Base-by-base conservation (phyloP, 768 basidiomycete species). In the Leucogyrophana mollusca region DNA sequence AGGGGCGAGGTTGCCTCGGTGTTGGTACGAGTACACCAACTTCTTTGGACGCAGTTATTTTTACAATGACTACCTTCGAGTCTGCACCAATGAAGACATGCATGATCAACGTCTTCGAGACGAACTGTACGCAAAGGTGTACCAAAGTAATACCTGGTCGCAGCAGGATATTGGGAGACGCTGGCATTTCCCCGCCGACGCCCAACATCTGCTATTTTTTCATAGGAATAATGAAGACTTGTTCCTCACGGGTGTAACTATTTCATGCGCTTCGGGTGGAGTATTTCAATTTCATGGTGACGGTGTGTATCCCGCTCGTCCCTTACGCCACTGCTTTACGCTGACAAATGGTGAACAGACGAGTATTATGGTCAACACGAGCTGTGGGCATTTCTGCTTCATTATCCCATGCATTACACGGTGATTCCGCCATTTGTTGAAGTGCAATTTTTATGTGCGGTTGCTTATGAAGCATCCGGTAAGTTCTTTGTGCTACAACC, bases 31-130 rank as follows among this genome's bases (percentile, higher is more conserved):
- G 14, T 36, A 36, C 35, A 36, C 35, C 35, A 36, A 36, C 21
- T 36, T 36, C 35, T 36, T 16, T 36, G 35, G 35, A 21, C 35
- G 35, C 21, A 36, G 17, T 36, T 36, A 36, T 36, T 36, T 36
- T 11, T 36, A 36, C 35, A 36, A 36, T 21, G 9, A 17, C 35
- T 4, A 16, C 5, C 14, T 36, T 9, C 17, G 35, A 21, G 35
- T 36, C 35, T 36, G 35, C n/a, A 36, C 35, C 21, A 21, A 36
- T 9, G 35, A 36, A 36, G 13, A 36, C 35, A 36, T 36, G 35
- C 21, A 36, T 36, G 35, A 36, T 13, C 14, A 36, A 17, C 3
- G 14, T 21, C 35, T 36, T 11, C 35, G 35, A 21, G 21, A 8
- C 11, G 35, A 36, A 11, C 35, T 36, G 13, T n/a, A 16, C 11